Conservation (phyloP, 164 flowering plant species). For the Tinospora cordifolia region DNA sequence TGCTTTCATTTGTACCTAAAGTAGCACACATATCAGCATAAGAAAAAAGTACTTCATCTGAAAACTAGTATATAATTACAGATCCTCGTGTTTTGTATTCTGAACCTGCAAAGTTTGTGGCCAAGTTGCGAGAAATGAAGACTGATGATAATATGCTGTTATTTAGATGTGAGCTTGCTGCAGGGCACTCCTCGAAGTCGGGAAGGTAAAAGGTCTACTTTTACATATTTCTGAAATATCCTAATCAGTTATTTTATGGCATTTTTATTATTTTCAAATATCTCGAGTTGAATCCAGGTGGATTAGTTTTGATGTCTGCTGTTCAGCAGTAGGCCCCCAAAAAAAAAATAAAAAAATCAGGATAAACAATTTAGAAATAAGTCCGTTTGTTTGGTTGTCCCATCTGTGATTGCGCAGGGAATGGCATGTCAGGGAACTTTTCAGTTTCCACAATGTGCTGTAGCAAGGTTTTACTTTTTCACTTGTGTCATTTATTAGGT, state of each 20-base stretch:
- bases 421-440: not conserved
- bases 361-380: not conserved
- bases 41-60: not conserved
- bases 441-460: not conserved
- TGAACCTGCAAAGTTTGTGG: conserved; percentile 93
- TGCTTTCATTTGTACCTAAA: too few species aligned
- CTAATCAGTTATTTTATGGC: not conserved
- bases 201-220: conserved; percentile 48
- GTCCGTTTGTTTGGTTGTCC: not conserved
- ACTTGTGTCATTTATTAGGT: not conserved
- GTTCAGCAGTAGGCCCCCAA: too few species aligned
- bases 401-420: not conserved
- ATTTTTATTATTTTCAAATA: not conserved
- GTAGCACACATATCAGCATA: too few species aligned
- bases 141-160: conserved; percentile 53
- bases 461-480: not conserved
- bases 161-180: conserved; percentile 56
- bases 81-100: conserved; percentile 91
- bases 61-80: conserved; percentile 20
- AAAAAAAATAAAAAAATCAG: too few species aligned
- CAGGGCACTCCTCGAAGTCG: conserved; percentile 74
- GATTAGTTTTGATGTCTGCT: too few species aligned
- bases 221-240: not conserved
- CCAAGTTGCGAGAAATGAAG: conserved; percentile 78
- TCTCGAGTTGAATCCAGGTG: too few species aligned